Evolutionary conservation across 2,329 filamentous ascomycete species (phyloP).

Genomic region (Macroventuria anomochaeta): DNA sequence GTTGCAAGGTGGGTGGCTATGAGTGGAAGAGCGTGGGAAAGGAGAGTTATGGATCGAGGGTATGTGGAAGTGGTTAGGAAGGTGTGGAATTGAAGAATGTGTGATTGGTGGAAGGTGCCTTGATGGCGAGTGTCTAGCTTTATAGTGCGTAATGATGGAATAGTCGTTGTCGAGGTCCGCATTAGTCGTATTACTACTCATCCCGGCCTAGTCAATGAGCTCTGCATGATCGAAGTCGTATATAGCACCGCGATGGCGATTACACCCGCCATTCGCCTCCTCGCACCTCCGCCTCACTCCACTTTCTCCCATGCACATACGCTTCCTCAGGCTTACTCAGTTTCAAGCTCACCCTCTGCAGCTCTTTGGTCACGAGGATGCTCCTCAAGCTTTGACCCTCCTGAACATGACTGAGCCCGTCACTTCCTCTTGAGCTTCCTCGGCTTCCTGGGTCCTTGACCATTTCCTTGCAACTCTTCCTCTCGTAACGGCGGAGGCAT

Average conservation of each 20-base stretch:
- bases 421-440: conserved; percentile 15
- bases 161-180: neutral
- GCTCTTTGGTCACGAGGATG: conserved; percentile 32
- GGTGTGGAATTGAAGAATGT: neutral
- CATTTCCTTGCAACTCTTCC: conserved; percentile 28
- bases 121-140: neutral
- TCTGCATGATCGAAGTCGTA: neutral
- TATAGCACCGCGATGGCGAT: neutral
- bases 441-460: conserved; percentile 15
- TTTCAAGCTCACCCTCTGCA: conserved; percentile 29
- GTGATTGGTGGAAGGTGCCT: neutral
- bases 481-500: conserved; percentile 27
- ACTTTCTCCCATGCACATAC: conserved; percentile 21
- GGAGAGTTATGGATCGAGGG: neutral
- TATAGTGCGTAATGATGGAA: neutral
- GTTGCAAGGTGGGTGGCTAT: neutral
- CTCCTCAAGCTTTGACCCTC: conserved; percentile 31
- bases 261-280: conserved; percentile 21
- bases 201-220: neutral
- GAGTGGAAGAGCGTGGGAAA: neutral
- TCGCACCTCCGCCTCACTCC: conserved; percentile 27
- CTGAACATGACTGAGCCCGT: neutral
- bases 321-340: conserved; percentile 23
- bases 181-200: conserved; percentile 8
- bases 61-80: neutral